Conservation (phyloP, 2,329 filamentous ascomycete genomes). For the Colletotrichum sp. region DNA sequence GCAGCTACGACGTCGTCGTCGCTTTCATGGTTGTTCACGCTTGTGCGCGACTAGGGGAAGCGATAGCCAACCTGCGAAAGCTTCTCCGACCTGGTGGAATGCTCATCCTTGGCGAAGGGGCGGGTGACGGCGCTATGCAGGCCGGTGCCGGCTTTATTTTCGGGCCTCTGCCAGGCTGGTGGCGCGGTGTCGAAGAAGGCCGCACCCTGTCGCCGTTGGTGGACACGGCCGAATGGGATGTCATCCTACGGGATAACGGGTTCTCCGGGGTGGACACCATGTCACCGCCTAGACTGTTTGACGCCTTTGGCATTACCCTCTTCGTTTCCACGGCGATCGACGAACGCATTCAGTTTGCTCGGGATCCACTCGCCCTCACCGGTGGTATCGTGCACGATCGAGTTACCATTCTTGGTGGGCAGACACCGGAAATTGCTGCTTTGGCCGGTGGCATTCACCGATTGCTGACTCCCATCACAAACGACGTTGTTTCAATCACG, state of each 20-base stretch:
- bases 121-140: neutral
- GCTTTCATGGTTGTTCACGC: conserved; percentile 33
- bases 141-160: neutral
- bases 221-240: neutral
- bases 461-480: neutral
- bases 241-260: neutral
- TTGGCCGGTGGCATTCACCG: neutral
- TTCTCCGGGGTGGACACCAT: conserved; percentile 19
- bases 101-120: conserved; percentile 21
- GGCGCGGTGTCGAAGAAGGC: conserved; percentile 21
- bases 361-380: neutral
- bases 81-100: conserved; percentile 35
- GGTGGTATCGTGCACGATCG: neutral
- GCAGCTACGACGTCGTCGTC: conserved; percentile 31
- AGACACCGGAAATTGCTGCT: neutral
- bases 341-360: neutral
- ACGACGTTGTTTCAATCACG: neutral
- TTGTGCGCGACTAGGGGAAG: conserved; percentile 22
- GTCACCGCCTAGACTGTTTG: neutral
- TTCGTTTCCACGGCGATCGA: neutral
- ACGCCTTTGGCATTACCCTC: neutral
- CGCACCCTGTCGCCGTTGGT: neutral
- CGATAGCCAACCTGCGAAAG: conserved; percentile 25
- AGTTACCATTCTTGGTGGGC: neutral
- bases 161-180: conserved; percentile 37